Conservation (phyloP, 129 eudicot species). For the Calendula officinalis region DNA sequence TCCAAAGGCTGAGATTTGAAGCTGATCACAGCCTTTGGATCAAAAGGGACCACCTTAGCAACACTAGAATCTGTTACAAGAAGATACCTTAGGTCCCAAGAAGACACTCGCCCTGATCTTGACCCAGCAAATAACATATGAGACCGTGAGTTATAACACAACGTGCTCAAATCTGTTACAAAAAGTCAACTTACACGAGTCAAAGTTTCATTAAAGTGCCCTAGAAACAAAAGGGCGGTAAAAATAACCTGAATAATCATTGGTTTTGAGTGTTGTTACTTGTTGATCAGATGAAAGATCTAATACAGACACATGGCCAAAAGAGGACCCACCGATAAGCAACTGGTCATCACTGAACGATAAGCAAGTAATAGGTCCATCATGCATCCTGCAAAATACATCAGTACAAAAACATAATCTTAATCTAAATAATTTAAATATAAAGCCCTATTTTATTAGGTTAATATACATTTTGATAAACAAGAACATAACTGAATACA, state of each 20-base stretch:
- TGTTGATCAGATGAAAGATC: slow-evolving; percentile 78
- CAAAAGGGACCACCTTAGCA: no score
- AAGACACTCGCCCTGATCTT: slow-evolving; percentile 60
- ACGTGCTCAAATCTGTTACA: slow-evolving; percentile 56
- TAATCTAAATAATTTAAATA: neutral
- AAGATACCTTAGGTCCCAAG: slow-evolving; percentile 87
- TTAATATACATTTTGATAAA: neutral
- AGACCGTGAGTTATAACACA: slow-evolving; percentile 69
- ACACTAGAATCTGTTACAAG: no score
- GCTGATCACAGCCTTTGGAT: no score
- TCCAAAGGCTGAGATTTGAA: no score
- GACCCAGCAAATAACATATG: slow-evolving; percentile 66
- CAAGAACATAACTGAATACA: neutral
- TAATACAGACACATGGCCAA: slow-evolving; percentile 59
- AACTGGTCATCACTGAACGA: slow-evolving; percentile 69
- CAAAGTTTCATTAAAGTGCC: slow-evolving; percentile 12
- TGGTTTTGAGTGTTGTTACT: slow-evolving; percentile 54
- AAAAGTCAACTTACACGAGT: slow-evolving; percentile 9
- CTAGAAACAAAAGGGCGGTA: slow-evolving; percentile 2
- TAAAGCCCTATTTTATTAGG: no score
- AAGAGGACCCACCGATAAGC: slow-evolving; percentile 76
- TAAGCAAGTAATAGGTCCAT: slow-evolving; percentile 67
- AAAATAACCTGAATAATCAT: slow-evolving; percentile 57
- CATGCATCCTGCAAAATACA: slow-evolving; percentile 69
- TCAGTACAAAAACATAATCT: slow-evolving; percentile 6